Conservation (phyloP, 2,329 filamentous ascomycete genomes). For the Aspergillus terreus region DNA sequence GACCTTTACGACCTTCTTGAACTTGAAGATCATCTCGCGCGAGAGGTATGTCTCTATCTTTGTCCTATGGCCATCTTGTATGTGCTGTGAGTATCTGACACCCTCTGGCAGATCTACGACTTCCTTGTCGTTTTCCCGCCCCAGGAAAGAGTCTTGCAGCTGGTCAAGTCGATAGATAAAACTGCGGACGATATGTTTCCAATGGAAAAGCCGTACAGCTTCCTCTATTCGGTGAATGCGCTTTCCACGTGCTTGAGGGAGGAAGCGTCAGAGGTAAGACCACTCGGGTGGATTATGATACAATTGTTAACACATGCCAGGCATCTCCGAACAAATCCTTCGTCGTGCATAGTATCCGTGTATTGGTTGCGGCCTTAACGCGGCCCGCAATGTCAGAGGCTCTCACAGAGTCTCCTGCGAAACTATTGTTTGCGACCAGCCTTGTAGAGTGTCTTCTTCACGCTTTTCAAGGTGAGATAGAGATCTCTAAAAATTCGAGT, state of each 20-base stretch:
- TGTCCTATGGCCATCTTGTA: not conserved
- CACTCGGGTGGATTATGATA: not conserved
- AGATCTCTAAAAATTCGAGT: not conserved
- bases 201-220: conserved; percentile 65
- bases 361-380: conserved; percentile 60
- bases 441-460: conserved; percentile 57
- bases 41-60: conserved; percentile 44
- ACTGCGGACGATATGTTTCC: conserved; percentile 64
- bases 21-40: conserved; percentile 65
- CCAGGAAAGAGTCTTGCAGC: conserved; percentile 58
- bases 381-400: conserved; percentile 52
- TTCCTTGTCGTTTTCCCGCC: conserved; percentile 69
- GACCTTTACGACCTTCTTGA: conserved; percentile 78
- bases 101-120: conserved; percentile 51
- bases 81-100: not conserved
- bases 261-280: conserved; percentile 35
- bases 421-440: conserved; percentile 49
- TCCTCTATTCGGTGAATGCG: conserved; percentile 68
- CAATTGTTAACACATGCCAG: conserved; percentile 15
- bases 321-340: conserved; percentile 33
- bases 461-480: conserved; percentile 51
- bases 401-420: conserved; percentile 44
- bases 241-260: conserved; percentile 60
- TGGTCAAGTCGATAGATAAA: conserved; percentile 54
- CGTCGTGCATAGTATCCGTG: conserved; percentile 44